Evolutionary conservation across 345 rosid species (phyloP), one percentile per base, ranked within the genome.

Genomic region (Fremontodendron californicum): DNA sequence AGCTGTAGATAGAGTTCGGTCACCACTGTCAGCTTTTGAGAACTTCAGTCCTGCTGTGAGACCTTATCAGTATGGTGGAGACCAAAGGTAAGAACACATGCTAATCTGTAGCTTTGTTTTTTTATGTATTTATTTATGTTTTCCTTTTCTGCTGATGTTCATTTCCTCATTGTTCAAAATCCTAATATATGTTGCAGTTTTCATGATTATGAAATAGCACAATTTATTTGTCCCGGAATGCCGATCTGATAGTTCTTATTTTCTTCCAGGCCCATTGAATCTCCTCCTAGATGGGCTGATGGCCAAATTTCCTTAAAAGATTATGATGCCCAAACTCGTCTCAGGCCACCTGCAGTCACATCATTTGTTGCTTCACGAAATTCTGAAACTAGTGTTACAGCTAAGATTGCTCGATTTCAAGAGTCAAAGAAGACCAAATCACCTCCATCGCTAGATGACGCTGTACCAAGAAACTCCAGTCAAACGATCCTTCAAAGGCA

Each of bases 321-420:
- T 78, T 71, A 80, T 78, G 87, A 78, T 80, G 82, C 82, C 72
- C 85, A 64, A 78, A 75, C 76, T 79, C 82, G 58, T 75, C 68
- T 75, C 35, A 78, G 80, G 72, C 81, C 90, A 75, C 82, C 89
- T 83, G 78, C 85, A 49, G 77, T 76, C 49, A 73, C 87, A 55
- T 86, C 96, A 80, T 86, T 88, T 80, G 78, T 73, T 86, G 93
- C 87, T 79, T 84, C 92, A 37, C 87, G 83, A 74, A 84, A 79
- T 78, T 79, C 84, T 73, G 97, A 91, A 78, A 83, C 82, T 77
- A 86, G 83, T 78, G 71, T 83, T 70, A 84, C 87, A 42, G 94
- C 92, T 62, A 88, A 82, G 81, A 73, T 88, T 84, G 82, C 85
- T 71, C 87, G 84, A 83, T 80, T 75, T 55, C 94, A 86, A 69